Conservation (phyloP, 495 filamentous ascomycete species). For the Achaetomiella virescens region DNA sequence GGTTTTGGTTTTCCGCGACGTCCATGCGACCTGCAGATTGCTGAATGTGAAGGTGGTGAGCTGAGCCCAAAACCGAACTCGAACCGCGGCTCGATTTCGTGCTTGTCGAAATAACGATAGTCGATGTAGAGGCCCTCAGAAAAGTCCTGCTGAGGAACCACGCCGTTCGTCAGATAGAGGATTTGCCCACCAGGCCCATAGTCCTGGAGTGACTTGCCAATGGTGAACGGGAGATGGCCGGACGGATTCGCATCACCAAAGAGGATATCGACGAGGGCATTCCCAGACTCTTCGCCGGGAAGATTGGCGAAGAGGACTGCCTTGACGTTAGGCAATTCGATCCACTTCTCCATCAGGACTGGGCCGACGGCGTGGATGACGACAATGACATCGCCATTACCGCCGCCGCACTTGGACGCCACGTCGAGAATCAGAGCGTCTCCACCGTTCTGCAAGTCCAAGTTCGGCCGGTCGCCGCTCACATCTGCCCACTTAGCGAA, state of each 20-base stretch:
- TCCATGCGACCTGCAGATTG: slow-evolving; percentile 45
- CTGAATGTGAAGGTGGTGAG: slow-evolving; percentile 71
- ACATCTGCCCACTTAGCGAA: slow-evolving; percentile 59
- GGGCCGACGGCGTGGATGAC: slow-evolving; percentile 90
- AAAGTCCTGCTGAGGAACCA: slow-evolving; percentile 80
- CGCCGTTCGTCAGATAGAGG: slow-evolving; percentile 63
- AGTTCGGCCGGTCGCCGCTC: slow-evolving; percentile 74
- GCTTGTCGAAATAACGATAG: slow-evolving; percentile 84
- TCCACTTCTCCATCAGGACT: slow-evolving; percentile 77
- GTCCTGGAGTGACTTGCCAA: slow-evolving; percentile 72
- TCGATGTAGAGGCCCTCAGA: slow-evolving; percentile 79
- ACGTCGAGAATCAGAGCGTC: slow-evolving; percentile 67
- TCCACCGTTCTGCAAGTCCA: slow-evolving; percentile 71
- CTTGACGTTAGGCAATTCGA: slow-evolving; percentile 70
- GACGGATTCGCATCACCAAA: slow-evolving; percentile 83
- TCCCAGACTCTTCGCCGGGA: slow-evolving; percentile 85
- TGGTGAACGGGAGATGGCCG: slow-evolving; percentile 84
- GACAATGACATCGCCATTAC: slow-evolving; percentile 63
- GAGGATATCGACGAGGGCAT: slow-evolving; percentile 75
- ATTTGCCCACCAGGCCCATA: slow-evolving; percentile 77
- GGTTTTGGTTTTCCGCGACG: slow-evolving; percentile 48
- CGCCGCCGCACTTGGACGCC: slow-evolving; percentile 60
- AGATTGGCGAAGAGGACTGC: slow-evolving; percentile 82
- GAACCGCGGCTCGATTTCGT: slow-evolving; percentile 58
- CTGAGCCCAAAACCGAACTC: slow-evolving; percentile 75